Conservation (phyloP, 371 early-diverging fungal species). For the Mortierella sp. region DNA sequence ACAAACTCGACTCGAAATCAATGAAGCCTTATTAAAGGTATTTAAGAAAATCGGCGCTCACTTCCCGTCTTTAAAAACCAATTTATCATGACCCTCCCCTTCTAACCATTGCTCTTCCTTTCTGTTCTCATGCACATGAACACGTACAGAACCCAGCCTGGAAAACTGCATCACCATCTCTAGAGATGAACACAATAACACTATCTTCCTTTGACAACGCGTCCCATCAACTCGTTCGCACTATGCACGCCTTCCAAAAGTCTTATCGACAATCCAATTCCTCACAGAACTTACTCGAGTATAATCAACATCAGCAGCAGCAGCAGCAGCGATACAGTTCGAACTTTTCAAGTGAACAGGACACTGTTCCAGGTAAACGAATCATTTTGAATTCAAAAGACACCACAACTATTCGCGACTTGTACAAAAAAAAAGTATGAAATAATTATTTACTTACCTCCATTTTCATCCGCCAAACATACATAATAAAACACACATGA, state of each 20-base stretch:
- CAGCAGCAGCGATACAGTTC: not conserved
- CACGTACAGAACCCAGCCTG: not conserved
- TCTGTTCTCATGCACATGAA: not conserved
- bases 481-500: not conserved
- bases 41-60: not conserved
- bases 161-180: not conserved
- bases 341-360: not conserved
- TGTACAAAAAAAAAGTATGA: not conserved
- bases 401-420: not conserved
- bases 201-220: not conserved
- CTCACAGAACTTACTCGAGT: not conserved
- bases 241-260: conserved; percentile 5
- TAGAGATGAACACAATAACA: not conserved
- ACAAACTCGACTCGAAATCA: not conserved
- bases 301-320: not conserved
- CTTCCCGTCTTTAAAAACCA: not conserved
- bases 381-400: not conserved
- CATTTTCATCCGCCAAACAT: not conserved
- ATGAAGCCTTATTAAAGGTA: not conserved
- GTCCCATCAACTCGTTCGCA: not conserved
- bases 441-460: not conserved
- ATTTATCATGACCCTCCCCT: not conserved
- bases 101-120: not conserved
- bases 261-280: conserved; percentile 6
- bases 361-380: conserved; percentile 22